Conservation (phyloP, 148 eudicot genomes). For the Rhododendron mucronatum region DNA sequence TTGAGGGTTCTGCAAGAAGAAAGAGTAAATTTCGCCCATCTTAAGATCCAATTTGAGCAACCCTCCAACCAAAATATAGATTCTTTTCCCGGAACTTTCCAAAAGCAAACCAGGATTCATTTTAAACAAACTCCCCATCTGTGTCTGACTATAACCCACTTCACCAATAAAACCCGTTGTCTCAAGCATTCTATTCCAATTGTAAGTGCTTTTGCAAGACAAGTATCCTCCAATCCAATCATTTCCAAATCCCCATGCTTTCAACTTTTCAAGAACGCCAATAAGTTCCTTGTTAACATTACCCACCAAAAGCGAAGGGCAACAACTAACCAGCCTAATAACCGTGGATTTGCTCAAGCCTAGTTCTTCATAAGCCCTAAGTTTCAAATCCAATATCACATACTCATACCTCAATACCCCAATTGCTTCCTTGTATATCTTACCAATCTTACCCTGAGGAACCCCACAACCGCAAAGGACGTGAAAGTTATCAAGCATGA, state of each 20-base stretch:
- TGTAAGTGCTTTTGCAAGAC: constrained; percentile 22
- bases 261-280: constrained; percentile 30
- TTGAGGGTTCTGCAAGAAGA: constrained; percentile 36
- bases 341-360: constrained; percentile 43
- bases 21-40: constrained; percentile 25
- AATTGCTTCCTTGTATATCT: constrained; percentile 41
- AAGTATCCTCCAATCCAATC: constrained; percentile 44
- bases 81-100: constrained; percentile 39
- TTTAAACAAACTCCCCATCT: constrained; percentile 30
- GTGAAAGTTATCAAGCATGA: constrained; percentile 48
- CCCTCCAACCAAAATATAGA: constrained; percentile 30
- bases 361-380: constrained; percentile 40
- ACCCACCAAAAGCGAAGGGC: constrained; percentile 44
- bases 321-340: constrained; percentile 38
- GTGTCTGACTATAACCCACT: constrained; percentile 34
- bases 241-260: constrained; percentile 32
- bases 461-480: constrained; percentile 44
- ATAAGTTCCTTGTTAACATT: constrained; percentile 23
- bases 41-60: constrained; percentile 47
- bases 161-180: constrained; percentile 35
- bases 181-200: constrained; percentile 42
- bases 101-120: constrained; percentile 31
- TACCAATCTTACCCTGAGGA: constrained; percentile 43
- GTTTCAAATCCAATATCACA: constrained; percentile 33
- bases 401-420: constrained; percentile 29